A percentile compares a stretch with the other conserved stretches of the same genome.
Evolutionary conservation across 306 rosid genomes (phyloP).

Genomic region (peach (Prunus persica)): Prunus_persica_NCBIv2 NC_034014.1:13553501-13554000

Average conservation of each 20-base stretch:
- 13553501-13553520: too few species aligned
- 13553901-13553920: not conserved
- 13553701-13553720: not conserved
- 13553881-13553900: not conserved
- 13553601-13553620: constrained; percentile 33
- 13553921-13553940: not conserved
- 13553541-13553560: constrained; percentile 50
- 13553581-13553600: constrained; percentile 35
- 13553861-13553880: not conserved
- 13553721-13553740: not conserved
- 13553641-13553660: constrained; percentile 43
- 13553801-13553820: not conserved
- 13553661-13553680: constrained; percentile 60
- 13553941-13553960: not conserved
- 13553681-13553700: constrained; percentile 29
- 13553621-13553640: constrained; percentile 30
- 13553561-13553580: constrained; percentile 34
- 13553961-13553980: too few species aligned
- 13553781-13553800: not conserved
- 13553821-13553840: not conserved
- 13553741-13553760: not conserved
- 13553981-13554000: not conserved
- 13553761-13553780: not conserved
- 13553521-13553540: constrained; percentile 32
- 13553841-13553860: not conserved